phyloP scores from a whole-genome alignment of 345 rosid genomes.

The Cardamine resedifolia region DNA sequence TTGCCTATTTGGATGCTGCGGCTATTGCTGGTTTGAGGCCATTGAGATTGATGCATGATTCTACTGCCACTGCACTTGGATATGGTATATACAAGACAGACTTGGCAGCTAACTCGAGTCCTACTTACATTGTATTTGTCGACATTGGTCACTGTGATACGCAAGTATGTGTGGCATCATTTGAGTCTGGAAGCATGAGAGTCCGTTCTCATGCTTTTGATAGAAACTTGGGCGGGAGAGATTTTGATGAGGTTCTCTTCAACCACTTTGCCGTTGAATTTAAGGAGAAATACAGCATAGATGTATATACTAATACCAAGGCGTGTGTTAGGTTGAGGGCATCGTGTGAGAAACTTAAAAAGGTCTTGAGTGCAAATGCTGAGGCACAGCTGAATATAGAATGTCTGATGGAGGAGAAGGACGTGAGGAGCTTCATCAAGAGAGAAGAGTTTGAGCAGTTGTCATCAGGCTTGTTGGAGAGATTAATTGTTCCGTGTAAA shows the following conservation, averaged over 20 bases:
- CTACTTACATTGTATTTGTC: slow-evolving; percentile 50
- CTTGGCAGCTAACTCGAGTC: slow-evolving; percentile 40
- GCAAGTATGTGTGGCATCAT: slow-evolving; percentile 55
- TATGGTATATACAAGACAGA: slow-evolving; percentile 71
- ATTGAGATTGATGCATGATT: slow-evolving; percentile 64
- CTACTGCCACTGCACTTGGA: slow-evolving; percentile 67
- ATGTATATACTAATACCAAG: slow-evolving; percentile 56
- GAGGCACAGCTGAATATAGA: slow-evolving; percentile 66
- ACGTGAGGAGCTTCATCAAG: slow-evolving; percentile 63
- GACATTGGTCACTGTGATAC: slow-evolving; percentile 68
- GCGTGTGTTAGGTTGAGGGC: slow-evolving; percentile 59
- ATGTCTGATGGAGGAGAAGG: slow-evolving; percentile 72
- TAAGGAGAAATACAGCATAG: slow-evolving; percentile 56
- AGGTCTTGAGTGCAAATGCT: slow-evolving; percentile 71
- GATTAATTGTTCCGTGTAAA: slow-evolving; percentile 50
- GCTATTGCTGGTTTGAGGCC: slow-evolving; percentile 64
- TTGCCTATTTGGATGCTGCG: slow-evolving; percentile 61
- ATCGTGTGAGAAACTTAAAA: slow-evolving; percentile 66
- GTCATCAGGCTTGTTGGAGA: slow-evolving; percentile 51
- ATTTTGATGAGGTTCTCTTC: slow-evolving; percentile 61
- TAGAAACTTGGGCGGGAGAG: slow-evolving; percentile 56
- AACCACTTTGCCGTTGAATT: slow-evolving; percentile 52
- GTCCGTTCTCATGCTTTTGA: slow-evolving; percentile 60
- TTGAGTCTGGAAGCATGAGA: slow-evolving; percentile 55
- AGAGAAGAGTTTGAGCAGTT: slow-evolving; percentile 63